Percentiles rank a stretch among this genome's conserved stretches.
These are phyloP conservation scores for Trypanosoma theileri DNA, from an alignment of 208 protist species.

Conservation along the genomic window DNA sequence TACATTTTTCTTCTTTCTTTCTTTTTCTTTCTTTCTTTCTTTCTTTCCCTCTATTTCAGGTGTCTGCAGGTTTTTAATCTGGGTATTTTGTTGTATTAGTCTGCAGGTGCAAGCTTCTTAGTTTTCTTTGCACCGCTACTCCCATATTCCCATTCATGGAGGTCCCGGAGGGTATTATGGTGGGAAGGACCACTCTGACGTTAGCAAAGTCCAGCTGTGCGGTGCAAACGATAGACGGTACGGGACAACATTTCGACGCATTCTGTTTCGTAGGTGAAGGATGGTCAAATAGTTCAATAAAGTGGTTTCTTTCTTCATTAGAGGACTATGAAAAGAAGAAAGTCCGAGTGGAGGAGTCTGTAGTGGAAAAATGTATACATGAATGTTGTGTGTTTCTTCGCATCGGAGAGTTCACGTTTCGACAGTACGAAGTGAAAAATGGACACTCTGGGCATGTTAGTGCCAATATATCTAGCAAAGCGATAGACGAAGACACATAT, in stretches of 20 bases:
- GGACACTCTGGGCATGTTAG: neutral
- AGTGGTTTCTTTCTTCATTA: constrained; percentile 75
- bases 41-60: too few relatives aligned
- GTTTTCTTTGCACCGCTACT: too few relatives aligned
- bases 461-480: neutral
- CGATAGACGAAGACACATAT: neutral
- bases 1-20: too few relatives aligned
- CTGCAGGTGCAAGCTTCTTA: too few relatives aligned
- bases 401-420: constrained; percentile 52
- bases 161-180: constrained; percentile 8
- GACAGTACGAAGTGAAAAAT: constrained; percentile 38
- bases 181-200: neutral
- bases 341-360: constrained; percentile 65
- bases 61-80: too few relatives aligned
- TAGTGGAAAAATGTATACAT: constrained; percentile 37
- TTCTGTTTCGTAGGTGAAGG: constrained; percentile 67
- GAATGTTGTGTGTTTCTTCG: constrained; percentile 43
- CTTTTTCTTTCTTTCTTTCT: too few relatives aligned
- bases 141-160: neutral
- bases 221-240: neutral
- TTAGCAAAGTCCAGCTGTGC: constrained; percentile 6
- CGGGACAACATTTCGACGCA: constrained; percentile 22
- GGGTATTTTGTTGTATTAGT: too few relatives aligned
- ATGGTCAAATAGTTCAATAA: constrained; percentile 17
- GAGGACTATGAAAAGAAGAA: constrained; percentile 63